Percentiles rank a stretch among this genome's conserved stretches.
Conservation (phyloP, 2,329 filamentous ascomycete genomes). For the Penicillium freii region DNA sequence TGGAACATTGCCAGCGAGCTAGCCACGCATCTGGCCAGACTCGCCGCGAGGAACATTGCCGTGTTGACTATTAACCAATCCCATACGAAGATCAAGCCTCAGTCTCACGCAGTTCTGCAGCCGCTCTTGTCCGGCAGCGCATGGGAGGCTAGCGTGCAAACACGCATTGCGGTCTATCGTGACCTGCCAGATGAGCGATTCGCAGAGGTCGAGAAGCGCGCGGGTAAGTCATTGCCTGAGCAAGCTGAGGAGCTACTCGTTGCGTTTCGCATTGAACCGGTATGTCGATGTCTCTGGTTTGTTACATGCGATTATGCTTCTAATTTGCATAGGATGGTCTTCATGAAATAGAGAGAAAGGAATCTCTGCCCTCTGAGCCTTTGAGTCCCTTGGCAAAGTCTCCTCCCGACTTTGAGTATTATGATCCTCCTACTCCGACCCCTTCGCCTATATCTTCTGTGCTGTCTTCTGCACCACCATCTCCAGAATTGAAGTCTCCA, state of each 20-base stretch:
- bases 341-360: neutral
- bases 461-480: slow-evolving; percentile 4
- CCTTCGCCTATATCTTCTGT: slow-evolving; percentile 8
- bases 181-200: slow-evolving; percentile 64
- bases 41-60: slow-evolving; percentile 71
- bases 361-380: neutral
- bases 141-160: slow-evolving; percentile 77
- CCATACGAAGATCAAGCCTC: slow-evolving; percentile 73
- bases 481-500: neutral
- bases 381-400: neutral
- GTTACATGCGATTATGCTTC: neutral
- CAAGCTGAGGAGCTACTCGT: slow-evolving; percentile 33
- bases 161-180: slow-evolving; percentile 72
- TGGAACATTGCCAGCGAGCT: slow-evolving; percentile 68
- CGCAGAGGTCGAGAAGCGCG: slow-evolving; percentile 64
- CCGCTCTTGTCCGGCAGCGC: slow-evolving; percentile 71
- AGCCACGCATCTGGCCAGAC: slow-evolving; percentile 59
- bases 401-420: slow-evolving; percentile 7
- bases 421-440: slow-evolving; percentile 7
- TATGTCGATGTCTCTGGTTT: slow-evolving; percentile 20
- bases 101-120: slow-evolving; percentile 64
- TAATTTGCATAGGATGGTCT: slow-evolving; percentile 16
- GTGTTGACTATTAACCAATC: slow-evolving; percentile 76
- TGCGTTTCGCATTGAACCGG: slow-evolving; percentile 42
- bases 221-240: slow-evolving; percentile 48